Conservation (phyloP, 805 yeast species). For the Dipodascus albidus region DNA sequence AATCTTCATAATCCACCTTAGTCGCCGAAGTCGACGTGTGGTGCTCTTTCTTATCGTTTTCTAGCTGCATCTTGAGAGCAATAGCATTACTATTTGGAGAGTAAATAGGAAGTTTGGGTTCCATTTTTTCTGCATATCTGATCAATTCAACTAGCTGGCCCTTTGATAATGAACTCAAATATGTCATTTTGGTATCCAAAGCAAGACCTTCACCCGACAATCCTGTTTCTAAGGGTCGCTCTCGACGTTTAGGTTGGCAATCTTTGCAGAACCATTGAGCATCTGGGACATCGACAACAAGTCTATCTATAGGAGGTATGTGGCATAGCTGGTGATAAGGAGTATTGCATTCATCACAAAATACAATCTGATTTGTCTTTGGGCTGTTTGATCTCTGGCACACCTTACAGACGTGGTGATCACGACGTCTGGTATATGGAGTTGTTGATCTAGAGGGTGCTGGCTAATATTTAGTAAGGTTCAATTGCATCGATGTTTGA, state of each 20-base stretch:
- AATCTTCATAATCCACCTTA: conserved; percentile 23
- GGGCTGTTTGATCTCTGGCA: conserved; percentile 29
- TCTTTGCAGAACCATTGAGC: conserved; percentile 31
- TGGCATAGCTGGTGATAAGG: conserved; percentile 32
- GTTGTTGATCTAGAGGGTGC: conserved; percentile 7
- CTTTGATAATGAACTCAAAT: conserved; percentile 26
- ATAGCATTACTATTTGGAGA: conserved; percentile 26
- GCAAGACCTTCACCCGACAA: conserved; percentile 24
- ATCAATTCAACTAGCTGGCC: conserved; percentile 30
- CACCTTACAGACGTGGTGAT: conserved; percentile 26
- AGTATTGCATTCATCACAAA: conserved; percentile 30
- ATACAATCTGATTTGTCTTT: conserved; percentile 26
- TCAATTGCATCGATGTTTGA: not conserved
- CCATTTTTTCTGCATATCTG: conserved; percentile 26
- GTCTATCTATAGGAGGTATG: conserved; percentile 28
- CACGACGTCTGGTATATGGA: conserved; percentile 12
- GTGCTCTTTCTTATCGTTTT: conserved; percentile 17
- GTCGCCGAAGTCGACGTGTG: conserved; percentile 12
- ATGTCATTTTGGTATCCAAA: conserved; percentile 27
- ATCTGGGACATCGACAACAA: conserved; percentile 29
- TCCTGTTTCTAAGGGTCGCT: conserved; percentile 29
- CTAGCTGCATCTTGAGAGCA: conserved; percentile 25
- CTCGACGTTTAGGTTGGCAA: conserved; percentile 26
- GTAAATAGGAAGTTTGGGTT: conserved; percentile 28
- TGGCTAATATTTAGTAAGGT: too few species aligned